Evolutionary conservation across 1,284 basidiomycete species (phyloP), one percentile per base, ranked within the genome.

Genomic region (Microbotryum silenes-acaulis): DNA sequence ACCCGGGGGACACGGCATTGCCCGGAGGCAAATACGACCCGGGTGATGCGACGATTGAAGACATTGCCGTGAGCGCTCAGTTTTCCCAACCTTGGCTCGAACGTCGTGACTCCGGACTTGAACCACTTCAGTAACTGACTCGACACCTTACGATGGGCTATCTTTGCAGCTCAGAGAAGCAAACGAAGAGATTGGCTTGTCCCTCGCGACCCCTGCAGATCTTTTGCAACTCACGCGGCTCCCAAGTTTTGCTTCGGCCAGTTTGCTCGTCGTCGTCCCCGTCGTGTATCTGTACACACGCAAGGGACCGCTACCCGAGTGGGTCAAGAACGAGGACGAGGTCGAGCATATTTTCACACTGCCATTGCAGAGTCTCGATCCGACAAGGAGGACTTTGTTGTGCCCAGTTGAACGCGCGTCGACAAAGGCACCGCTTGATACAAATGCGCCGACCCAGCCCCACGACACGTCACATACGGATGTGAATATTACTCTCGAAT

Each of bases 1-100:
- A 68, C 46, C 71, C 71, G 1, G 70, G 70, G 7, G 70, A 72
- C 44, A 72, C 71, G 20, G 66, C 71, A 2, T 53, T 72, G 2
- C 70, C 71, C 2, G 71, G 71, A 12, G 71, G 71, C 0, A 37
- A 63, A 8, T 66, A 60, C 50, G 71, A 72, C 23, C 49, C 46
- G 1, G 57, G 16, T 21, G 69, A 56, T 57, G 47, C 14, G 44
- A 56, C 29, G 46, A 60, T 56, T 45, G 56, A 55, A 56, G 52
- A 14, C 49, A 65, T 69, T 1, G 70, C 70, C 2, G 64, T 70
- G 50, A 45, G 66, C 45, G 1, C 1, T 8, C 8, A 29, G 1
- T 31, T 37, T 37, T 31, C 31, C 8, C 31, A 10, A 31, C 8
- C 31, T 3, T 10, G 31, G 31, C 31, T 8, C 31, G 31, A 31